These are phyloP conservation scores for Rhynchospora tenuis DNA, from an alignment of 176 grass and related monocot species.

Conservation along the genomic window DNA sequence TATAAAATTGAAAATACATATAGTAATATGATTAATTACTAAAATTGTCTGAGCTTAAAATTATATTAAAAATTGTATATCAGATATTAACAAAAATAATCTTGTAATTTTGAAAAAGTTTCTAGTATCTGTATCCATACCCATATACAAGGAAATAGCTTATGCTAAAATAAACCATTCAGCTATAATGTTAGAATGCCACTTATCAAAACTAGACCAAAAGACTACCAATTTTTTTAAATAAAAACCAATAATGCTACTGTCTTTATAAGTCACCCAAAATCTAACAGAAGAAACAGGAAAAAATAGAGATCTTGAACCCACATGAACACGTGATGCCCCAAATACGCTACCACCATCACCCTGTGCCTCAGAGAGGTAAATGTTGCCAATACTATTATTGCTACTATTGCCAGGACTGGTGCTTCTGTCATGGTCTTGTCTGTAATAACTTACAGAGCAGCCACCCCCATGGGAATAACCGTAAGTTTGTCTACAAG, in stretches of 20 bases:
- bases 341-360: slow-evolving; percentile 64
- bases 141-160: too few species aligned
- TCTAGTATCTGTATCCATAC: neutral
- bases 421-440: slow-evolving; percentile 74
- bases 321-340: slow-evolving; percentile 69
- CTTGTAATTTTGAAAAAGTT: too few species aligned
- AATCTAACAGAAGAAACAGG: neutral
- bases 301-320: neutral
- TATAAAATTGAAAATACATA: neutral
- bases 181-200: neutral
- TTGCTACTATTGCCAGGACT: slow-evolving; percentile 41
- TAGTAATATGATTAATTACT: too few species aligned
- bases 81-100: too few species aligned
- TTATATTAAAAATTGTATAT: too few species aligned
- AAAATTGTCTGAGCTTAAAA: neutral
- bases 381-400: slow-evolving; percentile 47
- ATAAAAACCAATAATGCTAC: neutral
- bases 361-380: slow-evolving; percentile 65
- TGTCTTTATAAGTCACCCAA: neutral
- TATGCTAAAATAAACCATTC: neutral
- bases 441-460: slow-evolving; percentile 51
- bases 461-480: slow-evolving; percentile 37
- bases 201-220: neutral
- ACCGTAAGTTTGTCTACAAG: slow-evolving; percentile 87
- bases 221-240: neutral